Evolutionary conservation across 257 asterid genomes (phyloP), one percentile per base, ranked within the genome.

Genomic region (Cinchona pubescens): DNA sequence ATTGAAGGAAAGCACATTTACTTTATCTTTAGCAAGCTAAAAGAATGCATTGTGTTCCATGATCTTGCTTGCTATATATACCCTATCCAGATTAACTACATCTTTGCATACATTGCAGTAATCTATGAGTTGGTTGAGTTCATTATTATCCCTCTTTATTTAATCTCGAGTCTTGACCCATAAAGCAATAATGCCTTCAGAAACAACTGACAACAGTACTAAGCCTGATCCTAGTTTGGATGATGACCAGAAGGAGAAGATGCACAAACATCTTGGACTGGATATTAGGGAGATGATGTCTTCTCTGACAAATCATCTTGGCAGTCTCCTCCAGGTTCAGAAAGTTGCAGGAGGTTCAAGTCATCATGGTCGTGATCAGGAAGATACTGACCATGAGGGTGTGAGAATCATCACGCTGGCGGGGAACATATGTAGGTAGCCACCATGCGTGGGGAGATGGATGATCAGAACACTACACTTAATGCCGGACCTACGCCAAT

Each of bases 401-500:
- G 82, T 84, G 60, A 85, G 92, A 61, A 79, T 92, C 89, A 87
- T 95, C 81, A 95, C 98, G 0, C 83, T 92, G 46, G 92, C 96
- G 0, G 99, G 99, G 49, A 95, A 60, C 82, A 95, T n/a, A 95
- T 78, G 35, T 85, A 2, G 99, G 99, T 5, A n/a, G 96, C 99
- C 83, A 85, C 92, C 82, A 90, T 92, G 98, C 91, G 88, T 0
- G 90, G 96, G 0, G 97, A 88, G 56, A 51, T 71, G 70, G 96
- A 87, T 9, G 83, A n/a, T n/a, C n/a, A 83, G 75, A 89, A 85
- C 66, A 16, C 27, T 19, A 18, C 59, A n/a, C n/a, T n/a, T 19
- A 7, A 5, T 19, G 59, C 46, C 0, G 87, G 75, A 16, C 88
- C 77, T 1, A 25, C 58, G 45, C 37, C 79, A 71, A 73, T 55